Evolutionary conservation across 495 filamentous ascomycete species (phyloP), one percentile per base, ranked within the genome.

Genomic region (Penicillium cinerascens): DNA sequence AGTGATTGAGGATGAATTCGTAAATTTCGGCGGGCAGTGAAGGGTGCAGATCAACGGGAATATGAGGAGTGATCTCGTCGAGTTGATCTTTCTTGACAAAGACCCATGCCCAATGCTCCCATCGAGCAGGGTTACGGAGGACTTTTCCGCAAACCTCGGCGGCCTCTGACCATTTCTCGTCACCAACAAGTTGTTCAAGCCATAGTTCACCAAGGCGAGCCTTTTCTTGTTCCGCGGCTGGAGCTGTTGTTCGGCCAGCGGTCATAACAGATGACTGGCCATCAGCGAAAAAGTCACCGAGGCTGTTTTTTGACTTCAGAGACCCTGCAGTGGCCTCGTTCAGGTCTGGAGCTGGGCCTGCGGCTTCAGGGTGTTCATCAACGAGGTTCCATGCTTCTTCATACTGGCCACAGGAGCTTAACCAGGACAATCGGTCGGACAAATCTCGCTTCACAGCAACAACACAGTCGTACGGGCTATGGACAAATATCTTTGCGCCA

Each of bases 381-480:
- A 97, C 68, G 20, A 97, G 74, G 45, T 87, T 83, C 93, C 93
- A 98, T 16, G 91, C 90, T 49, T 91, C 76, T 59, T 88, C 81
- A 58, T 93, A 95, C 51, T 82, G 82, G 35, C 86, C 78, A 52
- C 84, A 89, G 37, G 88, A 85, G 9, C 93, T 68, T 1, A 97
- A 71, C 92, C 91, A 98, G 6, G 79, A 74, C 13, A 97, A 70
- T 56, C 93, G 91, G 64, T 98, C 93, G 0, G 82, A 69, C 11
- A 91, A 74, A 56, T 96, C 92, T 55, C 93, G 75, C 59, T 90
- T 90, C 0, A 92, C 87, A 0, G 90, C 87, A 48, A 96, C 75
- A 20, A 96, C 82, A 56, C 91, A 95, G 70, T 98, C 93, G 58
- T 93, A 98, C 1, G 95, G 95, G 59, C 91, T 97, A 45, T 95